Percentiles rank a stretch among this genome's conserved stretches.
Evolutionary conservation across 352 stramenopile species (phyloP).

Genomic region (Phytophthora vignae): DNA sequence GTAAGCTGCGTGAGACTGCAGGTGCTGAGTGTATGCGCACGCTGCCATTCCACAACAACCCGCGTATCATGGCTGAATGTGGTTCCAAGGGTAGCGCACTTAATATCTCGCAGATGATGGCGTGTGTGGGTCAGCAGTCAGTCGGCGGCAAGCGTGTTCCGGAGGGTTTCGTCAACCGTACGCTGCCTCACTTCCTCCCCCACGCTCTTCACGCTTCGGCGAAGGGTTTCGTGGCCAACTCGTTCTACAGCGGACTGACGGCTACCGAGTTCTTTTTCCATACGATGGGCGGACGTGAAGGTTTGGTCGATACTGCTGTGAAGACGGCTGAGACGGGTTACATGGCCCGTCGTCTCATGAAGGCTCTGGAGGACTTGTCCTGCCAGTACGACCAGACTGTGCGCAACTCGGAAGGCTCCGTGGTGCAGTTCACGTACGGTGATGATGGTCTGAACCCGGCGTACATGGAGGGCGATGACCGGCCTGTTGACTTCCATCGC

Average conservation of each 20-base stretch:
- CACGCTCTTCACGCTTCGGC: conserved; percentile 95
- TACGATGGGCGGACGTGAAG: conserved; percentile 99
- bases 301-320: conserved; percentile 99
- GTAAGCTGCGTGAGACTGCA: conserved; percentile 97
- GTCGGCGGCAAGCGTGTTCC: conserved; percentile 98
- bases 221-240: conserved; percentile 99
- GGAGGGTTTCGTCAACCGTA: conserved; percentile 99
- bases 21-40: conserved; percentile 98
- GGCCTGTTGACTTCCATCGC: conserved; percentile 97
- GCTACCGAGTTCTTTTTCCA: conserved; percentile 99
- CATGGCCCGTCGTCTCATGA: conserved; percentile 99
- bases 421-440: conserved; percentile 99
- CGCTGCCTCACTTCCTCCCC: conserved; percentile 96
- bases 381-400: conserved; percentile 95
- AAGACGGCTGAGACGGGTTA: conserved; percentile 99
- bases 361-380: conserved; percentile 98
- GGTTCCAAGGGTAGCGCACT: conserved; percentile 98
- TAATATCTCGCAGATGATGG: conserved; percentile 99
- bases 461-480: conserved; percentile 95
- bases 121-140: conserved; percentile 98
- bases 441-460: conserved; percentile 99
- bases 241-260: conserved; percentile 98
- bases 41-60: conserved; percentile 97
- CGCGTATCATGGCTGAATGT: conserved; percentile 99
- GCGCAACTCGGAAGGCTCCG: conserved; percentile 86